Base-by-base conservation (phyloP, 108 stramenopile species). In the Conticribra guillardii region DNA sequence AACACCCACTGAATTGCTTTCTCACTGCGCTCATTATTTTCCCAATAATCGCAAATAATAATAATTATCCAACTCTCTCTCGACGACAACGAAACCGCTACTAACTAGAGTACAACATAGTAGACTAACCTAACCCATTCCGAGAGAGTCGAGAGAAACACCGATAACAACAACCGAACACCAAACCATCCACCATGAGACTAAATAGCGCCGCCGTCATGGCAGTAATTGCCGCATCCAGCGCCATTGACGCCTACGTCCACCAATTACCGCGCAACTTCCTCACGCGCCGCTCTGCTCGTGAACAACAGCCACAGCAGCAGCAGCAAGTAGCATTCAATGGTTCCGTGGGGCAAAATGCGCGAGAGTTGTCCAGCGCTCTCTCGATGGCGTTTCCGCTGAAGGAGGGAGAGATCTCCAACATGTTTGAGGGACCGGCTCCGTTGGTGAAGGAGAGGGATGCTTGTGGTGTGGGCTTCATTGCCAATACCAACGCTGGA, bases 381-480 rank as follows among this genome's bases (percentile, higher is more conserved):
- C 37, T 41, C 8, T 41, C 37, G 8, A 41, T 41, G 21, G 82
- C 79, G 22, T 83, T 83, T 53, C 50, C 44, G 23, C 61, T 80
- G 22, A 61, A 68, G 56, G 69, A 70, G 27, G 82, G 82, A 17
- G 67, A 76, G 51, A 27, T 28, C 4, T 54, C 63, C 60, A 93
- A 93, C 67, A 93, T 93, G 74, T 93, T 90, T 71, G 92, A 93
- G 31, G 92, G 92, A 45, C 92, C 92, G 9, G 30, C 75, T 51
- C 82, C 94, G 23, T 60, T 95, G 28, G 81, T 80, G 18, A 87
- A 83, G 64, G 98, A 99, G 79, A 89, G 96, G 54, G 98, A 99
- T 81, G 93, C 95, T 45, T 99, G 98, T 82, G 98, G 98, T 65
- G 97, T 98, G 26, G 98, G 98, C 15, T 96, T 99, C 65, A 89